phyloP scores from a whole-genome alignment of 495 filamentous ascomycete species.

The Neurospora africana region DNA sequence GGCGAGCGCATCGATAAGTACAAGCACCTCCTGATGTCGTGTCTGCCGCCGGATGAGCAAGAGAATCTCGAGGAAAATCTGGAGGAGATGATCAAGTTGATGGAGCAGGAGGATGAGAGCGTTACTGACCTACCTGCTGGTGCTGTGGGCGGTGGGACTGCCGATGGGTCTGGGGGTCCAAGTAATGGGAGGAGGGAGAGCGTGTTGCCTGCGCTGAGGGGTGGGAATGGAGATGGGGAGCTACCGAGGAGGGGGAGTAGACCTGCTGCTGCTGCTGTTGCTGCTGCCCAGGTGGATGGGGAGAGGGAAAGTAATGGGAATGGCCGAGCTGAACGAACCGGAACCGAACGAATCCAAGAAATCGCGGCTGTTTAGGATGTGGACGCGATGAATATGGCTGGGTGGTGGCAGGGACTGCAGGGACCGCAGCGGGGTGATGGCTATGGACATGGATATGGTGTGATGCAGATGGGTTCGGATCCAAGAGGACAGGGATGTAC shows the following conservation, averaged over 20 bases:
- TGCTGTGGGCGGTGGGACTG: neutral
- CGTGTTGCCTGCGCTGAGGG: neutral
- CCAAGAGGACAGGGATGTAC: neutral
- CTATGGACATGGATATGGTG: neutral
- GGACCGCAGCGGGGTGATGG: neutral
- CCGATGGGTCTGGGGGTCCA: neutral
- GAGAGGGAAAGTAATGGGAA: neutral
- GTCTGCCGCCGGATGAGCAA: slow-evolving; percentile 35
- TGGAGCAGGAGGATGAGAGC: slow-evolving; percentile 34
- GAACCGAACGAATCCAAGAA: neutral
- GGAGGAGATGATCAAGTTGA: slow-evolving; percentile 40
- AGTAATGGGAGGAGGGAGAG: neutral
- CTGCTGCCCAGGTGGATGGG: neutral
- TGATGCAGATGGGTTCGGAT: neutral
- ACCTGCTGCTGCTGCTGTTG: neutral
- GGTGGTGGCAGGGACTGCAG: neutral
- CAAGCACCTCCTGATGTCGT: slow-evolving; percentile 32
- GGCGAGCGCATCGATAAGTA: slow-evolving; percentile 41
- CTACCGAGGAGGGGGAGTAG: neutral
- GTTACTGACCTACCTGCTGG: neutral
- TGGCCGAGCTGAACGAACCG: neutral
- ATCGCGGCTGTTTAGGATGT: neutral
- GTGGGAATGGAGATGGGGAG: neutral
- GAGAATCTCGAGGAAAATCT: slow-evolving; percentile 36
- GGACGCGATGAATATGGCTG: neutral